Conservation (phyloP, 225 moss, liverwort and hornwort genomes). For the Neckera pumila region DNA sequence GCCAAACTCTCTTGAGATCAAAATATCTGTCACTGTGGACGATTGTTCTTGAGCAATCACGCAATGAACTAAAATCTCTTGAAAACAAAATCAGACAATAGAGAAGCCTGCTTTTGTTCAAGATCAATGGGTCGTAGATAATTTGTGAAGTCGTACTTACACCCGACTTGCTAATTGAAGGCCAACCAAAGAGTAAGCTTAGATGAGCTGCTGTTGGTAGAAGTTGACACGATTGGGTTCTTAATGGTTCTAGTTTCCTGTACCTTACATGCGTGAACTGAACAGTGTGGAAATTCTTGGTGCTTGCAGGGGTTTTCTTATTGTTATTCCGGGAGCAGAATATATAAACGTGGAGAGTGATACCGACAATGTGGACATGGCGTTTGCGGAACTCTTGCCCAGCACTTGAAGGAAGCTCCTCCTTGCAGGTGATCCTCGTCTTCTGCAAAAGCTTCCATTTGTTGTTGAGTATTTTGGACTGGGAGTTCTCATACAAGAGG, state of each 20-base stretch:
- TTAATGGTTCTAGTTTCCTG: background rate
- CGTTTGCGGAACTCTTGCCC: background rate
- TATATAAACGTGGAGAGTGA: background rate
- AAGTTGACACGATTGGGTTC: background rate
- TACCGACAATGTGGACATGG: slow-evolving; percentile 17
- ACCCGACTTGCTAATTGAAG: background rate
- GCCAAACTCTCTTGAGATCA: background rate
- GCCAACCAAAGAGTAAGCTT: background rate
- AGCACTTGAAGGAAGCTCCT: slow-evolving; percentile 25
- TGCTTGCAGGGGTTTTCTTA: background rate
- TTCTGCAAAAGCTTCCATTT: background rate
- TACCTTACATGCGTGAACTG: background rate
- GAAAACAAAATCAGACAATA: background rate
- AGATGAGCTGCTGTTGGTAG: background rate
- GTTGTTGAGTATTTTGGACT: background rate
- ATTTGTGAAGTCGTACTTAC: background rate
- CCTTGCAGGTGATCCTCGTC: slow-evolving; percentile 12
- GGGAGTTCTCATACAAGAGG: background rate
- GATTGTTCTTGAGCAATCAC: background rate
- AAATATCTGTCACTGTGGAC: background rate
- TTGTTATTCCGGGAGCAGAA: background rate
- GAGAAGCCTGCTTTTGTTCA: background rate
- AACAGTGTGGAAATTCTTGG: background rate
- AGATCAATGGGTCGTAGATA: too few relatives aligned
- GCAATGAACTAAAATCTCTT: background rate